These are phyloP conservation scores for Claviceps fusiformis DNA, from an alignment of 2,329 filamentous ascomycete genomes.

Conservation along the genomic window DNA sequence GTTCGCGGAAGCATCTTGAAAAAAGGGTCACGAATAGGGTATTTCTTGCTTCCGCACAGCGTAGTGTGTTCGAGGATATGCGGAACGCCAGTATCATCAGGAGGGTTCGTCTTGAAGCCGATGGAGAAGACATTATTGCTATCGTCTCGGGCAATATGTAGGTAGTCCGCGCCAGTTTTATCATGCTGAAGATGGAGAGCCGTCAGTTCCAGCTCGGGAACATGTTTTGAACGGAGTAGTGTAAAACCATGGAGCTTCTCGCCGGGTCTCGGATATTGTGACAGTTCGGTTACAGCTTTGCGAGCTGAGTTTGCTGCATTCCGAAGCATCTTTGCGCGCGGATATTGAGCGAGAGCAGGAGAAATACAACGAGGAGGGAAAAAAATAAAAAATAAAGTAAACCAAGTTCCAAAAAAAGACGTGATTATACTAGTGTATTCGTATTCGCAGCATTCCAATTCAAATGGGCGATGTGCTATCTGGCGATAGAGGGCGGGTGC, in stretches of 20 bases:
- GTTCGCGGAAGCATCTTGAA: constrained; percentile 99
- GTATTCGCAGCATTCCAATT: background rate
- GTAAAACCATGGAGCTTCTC: constrained; percentile 91
- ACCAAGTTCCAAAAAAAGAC: background rate
- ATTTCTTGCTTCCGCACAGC: constrained; percentile 89
- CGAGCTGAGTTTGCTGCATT: constrained; percentile 37
- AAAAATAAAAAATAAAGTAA: background rate
- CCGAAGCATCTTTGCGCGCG: constrained; percentile 31
- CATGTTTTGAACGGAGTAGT: constrained; percentile 73
- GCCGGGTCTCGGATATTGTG: constrained; percentile 63
- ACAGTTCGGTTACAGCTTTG: constrained; percentile 61
- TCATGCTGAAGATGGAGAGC: constrained; percentile 85
- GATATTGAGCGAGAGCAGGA: background rate
- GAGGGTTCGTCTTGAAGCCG: constrained; percentile 97
- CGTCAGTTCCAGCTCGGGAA: constrained; percentile 86
- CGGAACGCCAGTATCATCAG: constrained; percentile 87
- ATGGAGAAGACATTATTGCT: constrained; percentile 99
- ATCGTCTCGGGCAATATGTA: constrained; percentile 89
- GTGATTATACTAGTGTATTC: background rate
- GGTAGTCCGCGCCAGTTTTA: constrained; percentile 88
- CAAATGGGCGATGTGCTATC: background rate
- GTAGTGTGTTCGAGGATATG: constrained; percentile 98
- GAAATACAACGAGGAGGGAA: background rate
- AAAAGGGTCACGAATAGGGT: constrained; percentile 93
- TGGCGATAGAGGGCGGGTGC: background rate